These are phyloP conservation scores for Boletus vinaceobasis DNA, from an alignment of 768 basidiomycete species.

Conservation along the genomic window DNA sequence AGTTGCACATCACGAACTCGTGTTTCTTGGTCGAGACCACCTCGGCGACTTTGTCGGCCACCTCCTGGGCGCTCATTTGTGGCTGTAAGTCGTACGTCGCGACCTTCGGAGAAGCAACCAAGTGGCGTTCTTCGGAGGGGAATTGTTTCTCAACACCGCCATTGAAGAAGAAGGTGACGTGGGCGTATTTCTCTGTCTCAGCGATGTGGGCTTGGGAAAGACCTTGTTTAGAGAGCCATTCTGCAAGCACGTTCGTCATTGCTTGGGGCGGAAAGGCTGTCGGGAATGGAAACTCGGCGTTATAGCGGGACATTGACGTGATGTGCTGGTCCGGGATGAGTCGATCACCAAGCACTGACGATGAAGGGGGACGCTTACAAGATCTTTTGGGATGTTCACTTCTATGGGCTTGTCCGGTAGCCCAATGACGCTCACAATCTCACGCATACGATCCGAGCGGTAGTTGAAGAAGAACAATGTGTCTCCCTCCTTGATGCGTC, in stretches of 20 bases:
- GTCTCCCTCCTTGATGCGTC: constrained; percentile 81
- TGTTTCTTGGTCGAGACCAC: constrained; percentile 64
- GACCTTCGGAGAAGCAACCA: constrained; percentile 92
- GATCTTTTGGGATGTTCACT: constrained; percentile 71
- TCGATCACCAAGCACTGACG: background rate
- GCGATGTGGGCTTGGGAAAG: constrained; percentile 88
- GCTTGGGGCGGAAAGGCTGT: constrained; percentile 91
- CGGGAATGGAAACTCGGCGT: constrained; percentile 83
- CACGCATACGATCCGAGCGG: constrained; percentile 93
- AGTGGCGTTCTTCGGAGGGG: constrained; percentile 71
- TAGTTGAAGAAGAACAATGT: constrained; percentile 98
- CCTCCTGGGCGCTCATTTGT: constrained; percentile 83
- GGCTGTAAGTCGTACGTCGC: constrained; percentile 93
- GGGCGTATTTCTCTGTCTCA: constrained; percentile 98
- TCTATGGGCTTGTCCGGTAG: constrained; percentile 82
- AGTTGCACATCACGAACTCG: constrained; percentile 97
- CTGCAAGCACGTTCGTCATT: constrained; percentile 94
- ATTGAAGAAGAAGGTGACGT: constrained; percentile 98
- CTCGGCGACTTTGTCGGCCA: constrained; percentile 91
- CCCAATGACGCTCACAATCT: constrained; percentile 81
- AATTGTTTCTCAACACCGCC: constrained; percentile 95
- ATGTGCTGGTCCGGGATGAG: constrained; percentile 51
- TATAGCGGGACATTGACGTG: constrained; percentile 93
- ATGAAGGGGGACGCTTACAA: constrained; percentile 46
- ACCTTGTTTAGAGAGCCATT: constrained; percentile 79